These are phyloP conservation scores for Aspergillus olivimuriae DNA, from an alignment of 495 filamentous ascomycete species.

Conservation along the genomic window DNA sequence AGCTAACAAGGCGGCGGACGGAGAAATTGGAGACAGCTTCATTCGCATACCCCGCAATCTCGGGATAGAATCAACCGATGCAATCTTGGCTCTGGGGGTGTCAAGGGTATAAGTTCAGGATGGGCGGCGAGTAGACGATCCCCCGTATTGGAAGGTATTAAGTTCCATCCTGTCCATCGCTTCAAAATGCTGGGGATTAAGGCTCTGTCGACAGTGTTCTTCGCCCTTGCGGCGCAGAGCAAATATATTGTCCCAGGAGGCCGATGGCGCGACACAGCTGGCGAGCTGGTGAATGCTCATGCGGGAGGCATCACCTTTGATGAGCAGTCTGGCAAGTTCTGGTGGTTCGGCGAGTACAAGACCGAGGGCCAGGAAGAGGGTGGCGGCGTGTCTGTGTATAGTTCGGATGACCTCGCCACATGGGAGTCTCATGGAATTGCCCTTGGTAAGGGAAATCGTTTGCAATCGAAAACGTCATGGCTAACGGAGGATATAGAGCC, in stretches of 20 bases:
- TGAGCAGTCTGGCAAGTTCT: conserved; percentile 16
- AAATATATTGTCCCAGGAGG: conserved; percentile 23
- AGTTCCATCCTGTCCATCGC: background rate
- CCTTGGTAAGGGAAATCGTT: conserved; percentile 8
- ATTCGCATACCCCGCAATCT: background rate
- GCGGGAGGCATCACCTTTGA: conserved; percentile 18
- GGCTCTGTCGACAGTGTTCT: background rate
- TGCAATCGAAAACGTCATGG: background rate
- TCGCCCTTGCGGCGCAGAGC: conserved; percentile 1
- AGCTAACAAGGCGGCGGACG: background rate
- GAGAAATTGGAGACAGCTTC: background rate
- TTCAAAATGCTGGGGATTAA: background rate
- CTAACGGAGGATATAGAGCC: conserved; percentile 8
- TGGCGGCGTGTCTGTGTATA: conserved; percentile 21
- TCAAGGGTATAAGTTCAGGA: background rate
- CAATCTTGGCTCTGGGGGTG: background rate
- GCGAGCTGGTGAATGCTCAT: conserved; percentile 18
- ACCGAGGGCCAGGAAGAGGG: conserved; percentile 20
- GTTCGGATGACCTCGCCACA: conserved; percentile 18
- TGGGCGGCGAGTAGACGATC: too few relatives aligned
- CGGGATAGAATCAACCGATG: background rate
- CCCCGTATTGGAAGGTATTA: too few relatives aligned
- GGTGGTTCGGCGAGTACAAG: conserved; percentile 25
- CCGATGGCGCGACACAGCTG: conserved; percentile 20
- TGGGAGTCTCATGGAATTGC: conserved; percentile 18